These are phyloP conservation scores for Kazachstania taianensis DNA, from an alignment of 805 yeast genomes.

Conservation along the genomic window DNA sequence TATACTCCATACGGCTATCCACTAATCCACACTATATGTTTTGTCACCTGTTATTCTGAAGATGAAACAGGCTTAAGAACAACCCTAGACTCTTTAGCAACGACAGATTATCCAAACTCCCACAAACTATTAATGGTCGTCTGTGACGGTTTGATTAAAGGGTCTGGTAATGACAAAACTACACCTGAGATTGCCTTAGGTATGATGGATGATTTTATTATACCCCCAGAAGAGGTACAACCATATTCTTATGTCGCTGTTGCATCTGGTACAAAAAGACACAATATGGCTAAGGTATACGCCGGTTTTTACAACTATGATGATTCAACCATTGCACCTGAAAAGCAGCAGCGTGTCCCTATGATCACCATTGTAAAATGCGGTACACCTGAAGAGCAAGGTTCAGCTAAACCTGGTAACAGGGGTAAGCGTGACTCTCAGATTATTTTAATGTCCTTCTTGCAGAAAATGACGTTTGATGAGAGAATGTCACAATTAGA, in stretches of 20 bases:
- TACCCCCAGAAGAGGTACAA: constrained; percentile 63
- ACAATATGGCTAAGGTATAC: constrained; percentile 94
- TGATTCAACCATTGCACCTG: constrained; percentile 60
- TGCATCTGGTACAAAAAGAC: constrained; percentile 88
- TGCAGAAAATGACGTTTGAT: constrained; percentile 80
- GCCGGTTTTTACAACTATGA: constrained; percentile 89
- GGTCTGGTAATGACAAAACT: constrained; percentile 77
- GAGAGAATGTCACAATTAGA: constrained; percentile 92
- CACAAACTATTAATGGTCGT: constrained; percentile 78
- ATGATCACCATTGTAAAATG: constrained; percentile 71
- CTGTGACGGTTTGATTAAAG: constrained; percentile 94
- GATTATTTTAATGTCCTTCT: constrained; percentile 79
- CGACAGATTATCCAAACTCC: constrained; percentile 91
- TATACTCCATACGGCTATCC: constrained; percentile 84
- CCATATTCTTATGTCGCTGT: constrained; percentile 91
- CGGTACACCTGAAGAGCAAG: constrained; percentile 74
- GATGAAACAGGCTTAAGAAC: constrained; percentile 77
- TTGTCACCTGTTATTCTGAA: constrained; percentile 93
- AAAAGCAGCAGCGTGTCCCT: constrained; percentile 81
- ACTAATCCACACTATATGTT: constrained; percentile 58
- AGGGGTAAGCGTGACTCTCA: constrained; percentile 96
- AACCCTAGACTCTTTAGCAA: constrained; percentile 82
- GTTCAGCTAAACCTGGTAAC: constrained; percentile 73
- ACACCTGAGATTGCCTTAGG: constrained; percentile 86
- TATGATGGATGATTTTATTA: constrained; percentile 74